These are phyloP conservation scores for Aspergillus niger DNA, from an alignment of 2,329 filamentous ascomycete species.

Conservation along the genomic window DNA sequence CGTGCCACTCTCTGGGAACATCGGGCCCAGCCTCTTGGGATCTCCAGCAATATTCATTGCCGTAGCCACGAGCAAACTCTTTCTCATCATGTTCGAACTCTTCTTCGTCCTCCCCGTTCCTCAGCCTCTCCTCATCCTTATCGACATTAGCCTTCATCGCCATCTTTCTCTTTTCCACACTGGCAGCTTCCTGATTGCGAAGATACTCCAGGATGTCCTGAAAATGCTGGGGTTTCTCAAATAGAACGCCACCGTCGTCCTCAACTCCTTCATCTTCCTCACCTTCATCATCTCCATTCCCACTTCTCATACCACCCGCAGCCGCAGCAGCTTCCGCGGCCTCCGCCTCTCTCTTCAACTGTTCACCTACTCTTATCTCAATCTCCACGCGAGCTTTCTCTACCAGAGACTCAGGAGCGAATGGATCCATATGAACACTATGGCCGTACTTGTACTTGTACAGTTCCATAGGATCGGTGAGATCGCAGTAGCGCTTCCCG, in stretches of 20 bases:
- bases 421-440: slow-evolving; percentile 35
- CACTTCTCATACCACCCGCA: background rate
- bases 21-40: background rate
- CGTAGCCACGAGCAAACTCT: background rate
- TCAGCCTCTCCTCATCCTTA: slow-evolving; percentile 5
- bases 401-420: slow-evolving; percentile 22
- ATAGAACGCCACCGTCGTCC: background rate
- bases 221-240: background rate
- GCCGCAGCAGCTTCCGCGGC: background rate
- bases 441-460: slow-evolving; percentile 34
- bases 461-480: slow-evolving; percentile 6
- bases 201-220: background rate
- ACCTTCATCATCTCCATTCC: background rate
- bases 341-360: background rate
- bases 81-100: background rate
- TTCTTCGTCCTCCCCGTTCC: slow-evolving; percentile 1
- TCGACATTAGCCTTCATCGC: slow-evolving; percentile 4
- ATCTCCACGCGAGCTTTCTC: slow-evolving; percentile 12
- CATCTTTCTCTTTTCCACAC: slow-evolving; percentile 3
- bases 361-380: slow-evolving; percentile 7
- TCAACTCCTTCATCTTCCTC: background rate
- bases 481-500: background rate
- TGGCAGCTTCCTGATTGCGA: background rate
- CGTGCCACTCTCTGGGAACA: background rate
- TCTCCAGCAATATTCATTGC: background rate